Evolutionary conservation across 169 alveolate species (phyloP).

Genomic region (Plasmodium chabaudi): DNA sequence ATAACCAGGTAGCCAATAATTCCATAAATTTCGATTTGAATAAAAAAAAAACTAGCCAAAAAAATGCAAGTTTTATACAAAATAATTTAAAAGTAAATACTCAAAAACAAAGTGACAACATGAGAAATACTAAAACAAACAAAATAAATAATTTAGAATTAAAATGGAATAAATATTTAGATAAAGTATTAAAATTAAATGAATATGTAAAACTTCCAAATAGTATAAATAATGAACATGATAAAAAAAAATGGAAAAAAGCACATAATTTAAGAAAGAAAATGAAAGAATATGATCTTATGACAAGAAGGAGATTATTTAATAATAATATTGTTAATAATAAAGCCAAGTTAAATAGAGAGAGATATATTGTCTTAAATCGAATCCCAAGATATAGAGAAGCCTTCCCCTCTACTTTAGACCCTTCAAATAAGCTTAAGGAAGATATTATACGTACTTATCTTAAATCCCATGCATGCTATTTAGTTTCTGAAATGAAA

Average conservation of each 20-base stretch:
- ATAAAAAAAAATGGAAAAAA: constrained; percentile 60
- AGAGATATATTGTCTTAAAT: constrained; percentile 50
- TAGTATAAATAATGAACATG: constrained; percentile 53
- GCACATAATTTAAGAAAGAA: constrained; percentile 51
- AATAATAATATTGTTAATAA: constrained; percentile 28
- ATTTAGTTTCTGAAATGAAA: constrained; percentile 34
- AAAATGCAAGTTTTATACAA: constrained; percentile 4
- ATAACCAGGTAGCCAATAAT: constrained; percentile 11
- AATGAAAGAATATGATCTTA: constrained; percentile 68
- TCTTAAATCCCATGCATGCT: constrained; percentile 64
- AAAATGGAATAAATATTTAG: constrained; percentile 24
- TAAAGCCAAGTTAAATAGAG: constrained; percentile 66
- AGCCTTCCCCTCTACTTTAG: constrained; percentile 45
- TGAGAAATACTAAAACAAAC: constrained; percentile 1
- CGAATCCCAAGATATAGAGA: constrained; percentile 60
- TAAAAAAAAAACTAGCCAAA: constrained; percentile 13
- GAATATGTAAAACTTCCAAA: constrained; percentile 50
- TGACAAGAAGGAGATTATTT: constrained; percentile 54
- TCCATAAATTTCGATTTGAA: constrained; percentile 20
- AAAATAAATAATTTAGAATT: constrained; percentile 16
- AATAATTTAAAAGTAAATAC: constrained; percentile 6
- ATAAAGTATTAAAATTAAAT: constrained; percentile 24
- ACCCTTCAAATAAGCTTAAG: constrained; percentile 54
- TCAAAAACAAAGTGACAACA: not conserved
- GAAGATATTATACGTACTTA: constrained; percentile 72